Conservation (phyloP, 176 grass and related monocot genomes). For the Rhynchospora breviuscula region DNA sequence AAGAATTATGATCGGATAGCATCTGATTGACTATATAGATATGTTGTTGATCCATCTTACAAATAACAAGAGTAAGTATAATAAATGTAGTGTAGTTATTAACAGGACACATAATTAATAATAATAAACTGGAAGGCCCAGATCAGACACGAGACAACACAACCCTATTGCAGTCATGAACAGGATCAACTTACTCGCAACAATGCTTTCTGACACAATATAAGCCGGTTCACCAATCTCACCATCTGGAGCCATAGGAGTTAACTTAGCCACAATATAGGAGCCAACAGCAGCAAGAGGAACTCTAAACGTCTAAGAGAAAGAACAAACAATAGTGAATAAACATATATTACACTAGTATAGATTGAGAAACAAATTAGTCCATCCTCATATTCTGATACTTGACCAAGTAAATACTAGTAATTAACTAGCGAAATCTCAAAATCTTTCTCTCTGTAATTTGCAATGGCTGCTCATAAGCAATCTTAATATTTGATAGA, state of each 20-base stretch:
- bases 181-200: conserved; percentile 69
- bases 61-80: not conserved
- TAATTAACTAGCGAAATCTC: not conserved
- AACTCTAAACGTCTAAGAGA: conserved; percentile 69
- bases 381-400: conserved; percentile 6
- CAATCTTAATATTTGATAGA: not conserved
- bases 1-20: not conserved
- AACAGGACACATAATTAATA: not conserved
- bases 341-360: not conserved
- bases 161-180: not conserved
- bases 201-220: conserved; percentile 52
- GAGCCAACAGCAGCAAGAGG: conserved; percentile 70
- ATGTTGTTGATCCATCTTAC: not conserved
- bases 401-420: not conserved
- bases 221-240: conserved; percentile 91
- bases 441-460: not conserved
- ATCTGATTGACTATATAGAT: not conserved
- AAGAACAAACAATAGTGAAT: conserved; percentile 13
- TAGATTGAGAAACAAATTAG: conserved; percentile 2
- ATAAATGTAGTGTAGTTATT: not conserved
- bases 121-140: not conserved
- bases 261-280: conserved; percentile 88
- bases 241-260: conserved; percentile 72
- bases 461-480: not conserved
- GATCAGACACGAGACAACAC: not conserved